Evolutionary conservation across 2,329 filamentous ascomycete genomes (phyloP), one percentile per base, ranked within the genome.

Genomic region (Fusarium armeniacum): DNA sequence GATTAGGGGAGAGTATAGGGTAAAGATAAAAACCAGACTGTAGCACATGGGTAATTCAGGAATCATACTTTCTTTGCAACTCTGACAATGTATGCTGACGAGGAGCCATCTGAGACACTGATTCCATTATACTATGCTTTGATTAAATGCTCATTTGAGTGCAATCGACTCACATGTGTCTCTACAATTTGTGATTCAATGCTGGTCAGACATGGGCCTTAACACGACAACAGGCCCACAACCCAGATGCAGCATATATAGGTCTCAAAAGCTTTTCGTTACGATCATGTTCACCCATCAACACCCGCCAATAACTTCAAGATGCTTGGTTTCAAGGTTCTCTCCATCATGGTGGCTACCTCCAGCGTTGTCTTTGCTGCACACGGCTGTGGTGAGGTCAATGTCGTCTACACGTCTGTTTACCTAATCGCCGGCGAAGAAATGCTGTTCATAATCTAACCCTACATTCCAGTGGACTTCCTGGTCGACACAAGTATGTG

Each of bases 401-500:
- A 46, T 46, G 44, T 46, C 2, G 18, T 46, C 18, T 32, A 46
- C n/a, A 32, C 44, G 44, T 22, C 2, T 13, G n/a, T 32, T 9
- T 15, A 10, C 12, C 8, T 3, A 10, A 26, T 44, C 7, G 16
- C 7, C 7, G 18, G 12, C 13, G 6, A 15, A 15, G 4, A 6
- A 32, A 3, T 3, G 9, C 1, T 10, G 12, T 18, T 11, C 26
- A 7, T 3, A 18, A 12, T 20, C 28, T 46, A 6, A 46, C 4
- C 15, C 1, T 30, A 30, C 3, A 12, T 46, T 15, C 5, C 18
- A 64, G 61, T 11, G 58, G 61, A 0, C 33, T 64, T 13, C 58
- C 61, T 5, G 58, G 58, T 4, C 26, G 44, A 3, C 58, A 56
- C 18, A 28, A 1, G 4, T 62, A 62, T 24, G 58, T 63, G 3